These are phyloP conservation scores for Ascomycota sp. DNA, from an alignment of 2,329 filamentous ascomycete species.

Conservation along the genomic window DNA sequence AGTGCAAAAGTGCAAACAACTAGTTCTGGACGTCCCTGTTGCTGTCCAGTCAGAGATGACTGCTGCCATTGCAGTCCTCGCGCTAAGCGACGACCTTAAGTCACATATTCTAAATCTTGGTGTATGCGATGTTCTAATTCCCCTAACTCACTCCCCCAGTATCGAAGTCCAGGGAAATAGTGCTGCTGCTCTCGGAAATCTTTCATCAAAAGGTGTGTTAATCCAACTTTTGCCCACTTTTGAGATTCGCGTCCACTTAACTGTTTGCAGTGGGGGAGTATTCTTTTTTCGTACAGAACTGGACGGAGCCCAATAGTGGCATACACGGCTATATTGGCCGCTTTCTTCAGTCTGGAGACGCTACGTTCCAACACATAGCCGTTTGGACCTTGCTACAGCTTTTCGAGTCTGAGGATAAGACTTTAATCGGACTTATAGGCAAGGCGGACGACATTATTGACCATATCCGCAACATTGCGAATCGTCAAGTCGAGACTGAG, in stretches of 20 bases:
- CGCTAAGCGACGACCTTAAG: conserved; percentile 89
- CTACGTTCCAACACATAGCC: conserved; percentile 97
- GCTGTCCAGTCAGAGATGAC: conserved; percentile 99
- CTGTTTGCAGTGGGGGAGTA: conserved; percentile 65
- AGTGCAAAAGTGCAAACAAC: conserved; percentile 94
- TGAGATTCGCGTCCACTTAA: conserved; percentile 1
- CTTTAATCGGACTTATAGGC: conserved; percentile 70
- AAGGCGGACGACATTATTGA: conserved; percentile 80
- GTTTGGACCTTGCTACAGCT: conserved; percentile 95
- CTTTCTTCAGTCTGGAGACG: conserved; percentile 83
- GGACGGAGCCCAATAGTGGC: conserved; percentile 78
- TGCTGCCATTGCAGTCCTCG: conserved; percentile 91
- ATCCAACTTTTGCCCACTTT: not conserved
- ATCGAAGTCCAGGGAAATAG: conserved; percentile 98
- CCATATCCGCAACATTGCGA: conserved; percentile 80
- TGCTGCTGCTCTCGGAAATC: conserved; percentile 81
- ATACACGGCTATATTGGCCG: conserved; percentile 89
- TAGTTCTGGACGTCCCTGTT: conserved; percentile 80
- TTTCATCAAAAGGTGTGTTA: conserved; percentile 73
- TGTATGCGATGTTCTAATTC: conserved; percentile 91
- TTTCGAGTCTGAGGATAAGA: conserved; percentile 83
- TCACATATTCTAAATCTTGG: conserved; percentile 74
- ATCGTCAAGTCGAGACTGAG: conserved; percentile 72
- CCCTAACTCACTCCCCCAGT: conserved; percentile 81
- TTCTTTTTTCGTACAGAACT: conserved; percentile 85